Evolutionary conservation across 768 basidiomycete species (phyloP).

Genomic region (Boletus vermiculosoides): DNA sequence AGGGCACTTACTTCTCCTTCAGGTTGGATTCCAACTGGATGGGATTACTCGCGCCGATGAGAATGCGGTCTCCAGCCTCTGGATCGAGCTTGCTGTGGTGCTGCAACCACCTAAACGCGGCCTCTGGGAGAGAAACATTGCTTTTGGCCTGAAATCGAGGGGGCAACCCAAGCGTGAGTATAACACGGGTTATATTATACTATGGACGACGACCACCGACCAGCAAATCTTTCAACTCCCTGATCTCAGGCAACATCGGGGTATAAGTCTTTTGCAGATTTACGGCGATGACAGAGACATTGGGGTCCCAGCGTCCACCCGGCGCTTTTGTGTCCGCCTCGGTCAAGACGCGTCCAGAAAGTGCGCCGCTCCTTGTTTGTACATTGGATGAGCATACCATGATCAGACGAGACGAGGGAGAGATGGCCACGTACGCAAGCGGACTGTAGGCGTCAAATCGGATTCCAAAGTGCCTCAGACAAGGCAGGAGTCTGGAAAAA

Average conservation of each 20-base stretch:
- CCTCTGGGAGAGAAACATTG: slow-evolving; percentile 11
- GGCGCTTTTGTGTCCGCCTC: slow-evolving; percentile 4
- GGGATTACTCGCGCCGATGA: slow-evolving; percentile 39
- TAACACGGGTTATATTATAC: background rate
- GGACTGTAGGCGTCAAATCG: slow-evolving; percentile 37
- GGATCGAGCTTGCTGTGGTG: slow-evolving; percentile 19
- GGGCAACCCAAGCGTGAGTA: background rate
- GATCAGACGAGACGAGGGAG: background rate
- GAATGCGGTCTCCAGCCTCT: slow-evolving; percentile 24
- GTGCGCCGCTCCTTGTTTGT: slow-evolving; percentile 8
- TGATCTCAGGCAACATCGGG: slow-evolving; percentile 14
- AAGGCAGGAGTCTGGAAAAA: slow-evolving; percentile 36
- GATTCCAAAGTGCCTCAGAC: slow-evolving; percentile 41
- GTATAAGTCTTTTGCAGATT: background rate
- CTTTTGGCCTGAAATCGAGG: slow-evolving; percentile 9
- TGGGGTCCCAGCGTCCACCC: slow-evolving; percentile 15
- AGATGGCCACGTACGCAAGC: slow-evolving; percentile 13
- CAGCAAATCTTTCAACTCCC: slow-evolving; percentile 16
- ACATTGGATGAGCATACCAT: background rate
- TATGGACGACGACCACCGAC: background rate
- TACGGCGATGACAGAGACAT: background rate
- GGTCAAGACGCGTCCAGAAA: slow-evolving; percentile 11
- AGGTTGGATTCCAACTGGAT: slow-evolving; percentile 35
- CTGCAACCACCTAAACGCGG: slow-evolving; percentile 24
- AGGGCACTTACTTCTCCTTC: slow-evolving; percentile 5